Percentiles rank a stretch among this genome's conserved stretches.
Evolutionary conservation across 257 asterid species (phyloP).

Genomic region (Rehmannia glutinosa): DNA sequence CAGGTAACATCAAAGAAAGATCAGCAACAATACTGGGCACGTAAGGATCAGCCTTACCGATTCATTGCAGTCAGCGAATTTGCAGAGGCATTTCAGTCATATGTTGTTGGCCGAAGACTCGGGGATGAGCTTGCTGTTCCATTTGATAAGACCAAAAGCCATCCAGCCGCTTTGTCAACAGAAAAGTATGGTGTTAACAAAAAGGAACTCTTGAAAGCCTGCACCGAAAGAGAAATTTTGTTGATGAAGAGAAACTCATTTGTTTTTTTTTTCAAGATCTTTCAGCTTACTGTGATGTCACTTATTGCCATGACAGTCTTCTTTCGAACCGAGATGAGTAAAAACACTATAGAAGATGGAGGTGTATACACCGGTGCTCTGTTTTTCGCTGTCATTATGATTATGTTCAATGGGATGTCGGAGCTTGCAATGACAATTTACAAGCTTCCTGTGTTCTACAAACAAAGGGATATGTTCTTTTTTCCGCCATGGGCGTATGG

Average conservation of each 20-base stretch:
- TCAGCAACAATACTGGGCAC: conserved; percentile 71
- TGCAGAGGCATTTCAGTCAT: conserved; percentile 56
- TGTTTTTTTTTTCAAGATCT: conserved; percentile 51
- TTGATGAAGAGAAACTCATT: conserved; percentile 67
- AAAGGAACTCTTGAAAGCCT: conserved; percentile 57
- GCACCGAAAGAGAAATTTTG: conserved; percentile 50
- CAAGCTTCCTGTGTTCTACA: conserved; percentile 67
- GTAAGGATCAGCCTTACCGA: conserved; percentile 36
- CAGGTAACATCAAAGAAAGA: conserved; percentile 85
- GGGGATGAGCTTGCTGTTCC: conserved; percentile 57
- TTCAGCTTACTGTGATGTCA: not conserved
- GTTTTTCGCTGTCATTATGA: conserved; percentile 37
- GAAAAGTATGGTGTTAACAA: conserved; percentile 51
- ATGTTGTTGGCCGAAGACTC: conserved; percentile 43
- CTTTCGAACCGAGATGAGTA: conserved; percentile 42
- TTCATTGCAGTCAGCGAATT: conserved; percentile 49
- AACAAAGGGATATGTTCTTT: conserved; percentile 66
- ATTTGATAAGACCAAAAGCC: conserved; percentile 57
- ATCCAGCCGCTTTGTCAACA: conserved; percentile 64
- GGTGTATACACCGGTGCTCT: conserved; percentile 55
- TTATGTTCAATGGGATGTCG: conserved; percentile 59
- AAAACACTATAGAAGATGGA: conserved; percentile 40
- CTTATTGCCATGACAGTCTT: conserved; percentile 43
- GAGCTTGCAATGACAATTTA: conserved; percentile 56
- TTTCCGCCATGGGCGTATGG: conserved; percentile 49